Conservation (phyloP, 106 monocot species). For the Apostasia shenzhenica region DNA sequence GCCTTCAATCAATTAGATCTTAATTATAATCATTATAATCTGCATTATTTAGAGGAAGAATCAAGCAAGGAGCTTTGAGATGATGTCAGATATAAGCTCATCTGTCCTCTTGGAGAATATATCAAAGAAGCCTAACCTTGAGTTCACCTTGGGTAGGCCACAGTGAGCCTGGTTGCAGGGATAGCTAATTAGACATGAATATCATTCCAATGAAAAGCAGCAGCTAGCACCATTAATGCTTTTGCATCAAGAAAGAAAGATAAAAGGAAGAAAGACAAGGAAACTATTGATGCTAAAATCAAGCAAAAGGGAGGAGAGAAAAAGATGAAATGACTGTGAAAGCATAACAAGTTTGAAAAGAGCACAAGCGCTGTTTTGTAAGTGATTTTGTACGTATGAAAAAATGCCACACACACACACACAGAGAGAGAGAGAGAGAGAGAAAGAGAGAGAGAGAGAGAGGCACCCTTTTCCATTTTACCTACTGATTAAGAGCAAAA, state of each 20-base stretch:
- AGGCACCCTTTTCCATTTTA: conserved; percentile 7
- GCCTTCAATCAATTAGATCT: too few species aligned
- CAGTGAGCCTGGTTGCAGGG: conserved; percentile 11
- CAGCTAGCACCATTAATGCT: not conserved
- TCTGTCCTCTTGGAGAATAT: conserved; percentile 33
- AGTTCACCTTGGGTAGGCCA: conserved; percentile 82
- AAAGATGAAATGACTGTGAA: conserved; percentile 1
- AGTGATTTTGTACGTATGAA: not conserved
- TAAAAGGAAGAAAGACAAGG: conserved; percentile 15
- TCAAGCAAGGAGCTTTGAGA: conserved; percentile 33
- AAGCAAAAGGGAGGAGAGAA: conserved; percentile 8
- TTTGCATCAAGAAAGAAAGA: not conserved
- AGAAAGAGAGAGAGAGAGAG: not conserved
- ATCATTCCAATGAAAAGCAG: not conserved
- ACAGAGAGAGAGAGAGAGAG: conserved; percentile 10
- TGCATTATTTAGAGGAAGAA: not conserved
- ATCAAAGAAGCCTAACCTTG: conserved; percentile 66
- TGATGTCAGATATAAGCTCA: conserved; percentile 45
- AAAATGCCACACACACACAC: not conserved
- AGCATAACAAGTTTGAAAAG: conserved; percentile 3
- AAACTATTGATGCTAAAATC: conserved; percentile 19
- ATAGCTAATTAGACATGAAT: not conserved
- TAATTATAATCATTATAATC: not conserved
- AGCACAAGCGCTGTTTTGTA: conserved; percentile 8
- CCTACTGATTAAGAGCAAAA: conserved; percentile 16